Conservation (phyloP, 768 basidiomycete species). For the Terana coerulea region DNA sequence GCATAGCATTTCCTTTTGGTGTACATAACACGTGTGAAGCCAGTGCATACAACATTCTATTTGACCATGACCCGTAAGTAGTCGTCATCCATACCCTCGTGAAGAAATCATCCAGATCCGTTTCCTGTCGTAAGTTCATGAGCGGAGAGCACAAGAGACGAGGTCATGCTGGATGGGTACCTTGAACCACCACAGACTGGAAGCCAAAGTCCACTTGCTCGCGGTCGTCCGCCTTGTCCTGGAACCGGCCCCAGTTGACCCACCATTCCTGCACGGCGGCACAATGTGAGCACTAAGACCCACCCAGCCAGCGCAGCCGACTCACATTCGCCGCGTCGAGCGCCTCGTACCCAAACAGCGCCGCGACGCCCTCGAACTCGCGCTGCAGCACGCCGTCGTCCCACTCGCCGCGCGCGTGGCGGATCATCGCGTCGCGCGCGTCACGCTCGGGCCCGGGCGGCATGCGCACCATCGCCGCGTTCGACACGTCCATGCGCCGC, state of each 20-base stretch:
- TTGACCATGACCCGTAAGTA: too few relatives aligned
- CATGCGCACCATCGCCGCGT: slow-evolving; percentile 40
- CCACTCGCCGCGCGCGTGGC: slow-evolving; percentile 34
- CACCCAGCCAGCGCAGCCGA: slow-evolving; percentile 45
- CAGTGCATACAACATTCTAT: too few relatives aligned
- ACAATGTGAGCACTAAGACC: slow-evolving; percentile 24
- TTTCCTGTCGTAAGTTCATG: too few relatives aligned
- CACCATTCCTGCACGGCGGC: slow-evolving; percentile 44
- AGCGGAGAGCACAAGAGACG: too few relatives aligned
- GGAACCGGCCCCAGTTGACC: slow-evolving; percentile 48
- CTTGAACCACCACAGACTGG: not conserved
- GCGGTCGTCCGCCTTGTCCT: not conserved
- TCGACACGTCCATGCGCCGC: slow-evolving; percentile 41
- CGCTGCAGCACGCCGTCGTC: slow-evolving; percentile 41
- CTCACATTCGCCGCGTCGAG: slow-evolving; percentile 51
- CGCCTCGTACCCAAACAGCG: slow-evolving; percentile 47
- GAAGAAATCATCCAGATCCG: not conserved
- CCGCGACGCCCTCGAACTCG: slow-evolving; percentile 52
- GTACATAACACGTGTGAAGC: too few relatives aligned
- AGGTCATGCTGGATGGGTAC: not conserved
- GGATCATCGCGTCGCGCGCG: slow-evolving; percentile 29
- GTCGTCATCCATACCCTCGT: too few relatives aligned
- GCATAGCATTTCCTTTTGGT: too few relatives aligned
- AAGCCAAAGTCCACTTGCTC: slow-evolving; percentile 4
- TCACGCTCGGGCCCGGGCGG: slow-evolving; percentile 42